phyloP scores from a whole-genome alignment of 208 protist genomes.

The Sergeia podlipaevii region DNA sequence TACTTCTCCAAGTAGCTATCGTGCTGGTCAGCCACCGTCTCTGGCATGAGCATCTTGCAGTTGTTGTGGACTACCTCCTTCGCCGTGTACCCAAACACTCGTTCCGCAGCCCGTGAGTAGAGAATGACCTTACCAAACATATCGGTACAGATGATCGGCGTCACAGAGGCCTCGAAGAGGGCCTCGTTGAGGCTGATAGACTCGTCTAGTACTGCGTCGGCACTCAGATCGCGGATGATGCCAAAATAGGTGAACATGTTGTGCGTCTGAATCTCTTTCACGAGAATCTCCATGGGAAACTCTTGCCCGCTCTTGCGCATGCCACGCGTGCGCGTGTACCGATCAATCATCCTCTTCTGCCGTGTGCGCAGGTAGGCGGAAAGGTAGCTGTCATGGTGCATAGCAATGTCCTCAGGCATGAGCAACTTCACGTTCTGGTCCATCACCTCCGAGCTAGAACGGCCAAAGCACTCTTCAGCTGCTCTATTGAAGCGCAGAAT shows the following conservation, averaged over 20 bases:
- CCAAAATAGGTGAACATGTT: conserved; percentile 24
- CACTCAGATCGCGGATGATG: conserved; percentile 26
- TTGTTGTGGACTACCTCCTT: conserved; percentile 23
- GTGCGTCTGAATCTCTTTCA: conserved; percentile 21
- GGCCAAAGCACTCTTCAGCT: conserved; percentile 31
- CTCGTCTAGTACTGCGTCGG: conserved; percentile 7
- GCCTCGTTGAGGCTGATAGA: conserved; percentile 15
- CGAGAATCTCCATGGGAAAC: conserved; percentile 24
- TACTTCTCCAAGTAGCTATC: conserved; percentile 19
- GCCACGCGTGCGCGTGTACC: conserved; percentile 3
- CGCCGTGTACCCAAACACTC: conserved; percentile 16
- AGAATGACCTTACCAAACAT: conserved; percentile 8
- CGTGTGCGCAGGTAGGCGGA: conserved; percentile 24
- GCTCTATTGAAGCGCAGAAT: conserved; percentile 26
- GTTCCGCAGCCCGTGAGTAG: conserved; percentile 9
- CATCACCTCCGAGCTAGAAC: conserved; percentile 12
- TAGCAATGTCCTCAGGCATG: conserved; percentile 26
- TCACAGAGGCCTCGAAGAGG: conserved; percentile 2
- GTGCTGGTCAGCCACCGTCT: conserved; percentile 12
- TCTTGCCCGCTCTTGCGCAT: conserved; percentile 27
- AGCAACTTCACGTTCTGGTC: conserved; percentile 36
- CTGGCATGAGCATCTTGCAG: conserved; percentile 37
- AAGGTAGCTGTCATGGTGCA: conserved; percentile 28
- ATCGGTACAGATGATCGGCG: conserved; percentile 14
- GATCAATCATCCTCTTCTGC: conserved; percentile 30